Percentiles rank a stretch among this genome's conserved stretches.
These are phyloP conservation scores for Penicillium sp. DNA, from an alignment of 2,329 filamentous ascomycete species.

Conservation along the genomic window DNA sequence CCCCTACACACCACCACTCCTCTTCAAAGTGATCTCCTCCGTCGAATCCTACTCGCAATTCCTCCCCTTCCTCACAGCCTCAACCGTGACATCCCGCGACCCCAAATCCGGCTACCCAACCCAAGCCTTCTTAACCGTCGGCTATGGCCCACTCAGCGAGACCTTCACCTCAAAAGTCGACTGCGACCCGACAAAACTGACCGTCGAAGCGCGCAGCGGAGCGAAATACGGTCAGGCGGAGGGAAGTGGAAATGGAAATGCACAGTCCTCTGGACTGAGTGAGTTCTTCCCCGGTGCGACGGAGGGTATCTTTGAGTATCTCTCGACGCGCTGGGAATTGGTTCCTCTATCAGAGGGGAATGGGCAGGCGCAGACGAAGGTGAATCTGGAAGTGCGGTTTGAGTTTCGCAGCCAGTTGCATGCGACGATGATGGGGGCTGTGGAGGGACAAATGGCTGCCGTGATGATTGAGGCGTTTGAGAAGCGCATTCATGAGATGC, in stretches of 20 bases:
- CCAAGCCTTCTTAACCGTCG: slow-evolving; percentile 78
- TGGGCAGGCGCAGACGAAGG: slow-evolving; percentile 63
- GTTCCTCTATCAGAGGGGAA: slow-evolving; percentile 36
- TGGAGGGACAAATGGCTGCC: slow-evolving; percentile 81
- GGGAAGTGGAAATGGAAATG: slow-evolving; percentile 69
- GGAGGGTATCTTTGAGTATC: slow-evolving; percentile 50
- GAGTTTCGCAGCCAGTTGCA: slow-evolving; percentile 90
- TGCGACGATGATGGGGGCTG: slow-evolving; percentile 75
- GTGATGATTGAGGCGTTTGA: slow-evolving; percentile 96
- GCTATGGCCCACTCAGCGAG: slow-evolving; percentile 83
- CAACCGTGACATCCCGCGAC: slow-evolving; percentile 77
- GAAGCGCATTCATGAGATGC: slow-evolving; percentile 68
- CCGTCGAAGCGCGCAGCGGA: slow-evolving; percentile 71
- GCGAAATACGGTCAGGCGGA: slow-evolving; percentile 44
- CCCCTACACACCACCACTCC: slow-evolving; percentile 69
- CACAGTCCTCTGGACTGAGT: slow-evolving; percentile 16
- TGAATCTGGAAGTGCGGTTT: slow-evolving; percentile 77
- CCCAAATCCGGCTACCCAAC: slow-evolving; percentile 60
- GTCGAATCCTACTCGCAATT: slow-evolving; percentile 82
- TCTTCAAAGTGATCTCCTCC: slow-evolving; percentile 88
- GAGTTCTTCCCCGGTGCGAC: slow-evolving; percentile 49
- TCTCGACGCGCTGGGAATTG: slow-evolving; percentile 50
- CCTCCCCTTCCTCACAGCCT: slow-evolving; percentile 86
- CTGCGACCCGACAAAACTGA: slow-evolving; percentile 69
- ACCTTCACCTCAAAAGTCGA: slow-evolving; percentile 78